These are phyloP conservation scores for Cyanodermella asteris DNA, from an alignment of 2,329 filamentous ascomycete species.

Conservation along the genomic window DNA sequence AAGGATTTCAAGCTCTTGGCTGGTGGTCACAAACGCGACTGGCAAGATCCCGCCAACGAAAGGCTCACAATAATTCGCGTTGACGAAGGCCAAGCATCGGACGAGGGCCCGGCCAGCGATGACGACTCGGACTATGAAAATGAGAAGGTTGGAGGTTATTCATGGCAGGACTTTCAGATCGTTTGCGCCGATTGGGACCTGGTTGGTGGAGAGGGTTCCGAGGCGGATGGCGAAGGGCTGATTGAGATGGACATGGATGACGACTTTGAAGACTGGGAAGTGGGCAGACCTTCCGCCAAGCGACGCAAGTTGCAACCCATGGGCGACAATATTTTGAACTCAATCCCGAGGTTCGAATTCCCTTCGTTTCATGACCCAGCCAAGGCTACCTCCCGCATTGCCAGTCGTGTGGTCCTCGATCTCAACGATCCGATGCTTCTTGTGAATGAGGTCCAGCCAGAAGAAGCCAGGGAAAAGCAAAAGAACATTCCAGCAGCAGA, in stretches of 20 bases:
- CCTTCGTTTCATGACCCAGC: constrained; percentile 68
- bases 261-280: too few species aligned
- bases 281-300: constrained; percentile 16
- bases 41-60: constrained; percentile 27
- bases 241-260: too few species aligned
- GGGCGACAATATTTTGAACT: constrained; percentile 23
- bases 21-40: constrained; percentile 28
- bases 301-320: constrained; percentile 36
- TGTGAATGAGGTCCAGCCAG: constrained; percentile 51
- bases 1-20: constrained; percentile 61
- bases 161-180: constrained; percentile 59
- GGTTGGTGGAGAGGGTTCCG: too few species aligned
- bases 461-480: too few species aligned
- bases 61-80: constrained; percentile 33
- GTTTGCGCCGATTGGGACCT: constrained; percentile 77
- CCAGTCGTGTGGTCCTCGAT: constrained; percentile 63
- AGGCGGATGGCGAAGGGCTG: too few species aligned
- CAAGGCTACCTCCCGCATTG: constrained; percentile 45
- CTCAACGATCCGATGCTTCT: constrained; percentile 74
- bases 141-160: constrained; percentile 52
- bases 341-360: constrained; percentile 38
- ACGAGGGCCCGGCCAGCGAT: constrained; percentile 26
- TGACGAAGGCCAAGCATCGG: constrained; percentile 16
- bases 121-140: constrained; percentile 32
- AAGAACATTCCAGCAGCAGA: too few species aligned